These are phyloP conservation scores for Xylaria sp. DNA, from an alignment of 2,329 filamentous ascomycete species.

Conservation along the genomic window DNA sequence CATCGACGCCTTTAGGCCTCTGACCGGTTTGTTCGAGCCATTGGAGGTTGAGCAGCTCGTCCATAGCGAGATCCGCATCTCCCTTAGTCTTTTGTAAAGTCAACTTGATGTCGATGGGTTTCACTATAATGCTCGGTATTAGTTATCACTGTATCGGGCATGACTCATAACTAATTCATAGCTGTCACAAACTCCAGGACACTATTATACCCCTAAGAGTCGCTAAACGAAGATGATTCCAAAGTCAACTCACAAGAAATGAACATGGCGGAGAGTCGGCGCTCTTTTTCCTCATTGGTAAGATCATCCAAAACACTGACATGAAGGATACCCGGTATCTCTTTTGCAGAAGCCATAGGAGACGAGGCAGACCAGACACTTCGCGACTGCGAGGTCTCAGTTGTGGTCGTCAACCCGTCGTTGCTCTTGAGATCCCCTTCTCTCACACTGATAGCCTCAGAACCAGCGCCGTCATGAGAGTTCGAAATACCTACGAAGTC, in stretches of 20 bases:
- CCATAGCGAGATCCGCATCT: constrained; percentile 75
- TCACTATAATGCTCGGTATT: constrained; percentile 52
- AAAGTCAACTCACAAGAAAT: constrained; percentile 54
- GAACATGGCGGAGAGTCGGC: constrained; percentile 75
- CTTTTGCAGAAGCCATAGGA: constrained; percentile 39
- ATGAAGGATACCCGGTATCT: constrained; percentile 42
- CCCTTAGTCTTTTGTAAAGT: constrained; percentile 74
- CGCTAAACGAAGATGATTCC: neutral
- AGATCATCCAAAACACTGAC: constrained; percentile 52
- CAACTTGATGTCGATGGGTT: constrained; percentile 71
- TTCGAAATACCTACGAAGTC: constrained; percentile 38
- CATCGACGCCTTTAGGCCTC: constrained; percentile 80
- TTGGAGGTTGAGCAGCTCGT: constrained; percentile 81
- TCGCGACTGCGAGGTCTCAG: constrained; percentile 41
- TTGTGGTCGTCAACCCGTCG: constrained; percentile 42
- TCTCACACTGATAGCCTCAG: constrained; percentile 22
- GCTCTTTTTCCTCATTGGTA: constrained; percentile 69
- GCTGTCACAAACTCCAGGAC: neutral
- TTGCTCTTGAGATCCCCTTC: constrained; percentile 46
- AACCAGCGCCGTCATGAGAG: constrained; percentile 32
- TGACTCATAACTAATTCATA: neutral
- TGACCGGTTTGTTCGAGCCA: constrained; percentile 76
- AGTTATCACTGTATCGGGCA: neutral
- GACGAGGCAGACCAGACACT: constrained; percentile 41
- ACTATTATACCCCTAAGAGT: neutral